Evolutionary conservation across 257 asterid genomes (phyloP).

Genomic region (Solanum etuberosum): DNA sequence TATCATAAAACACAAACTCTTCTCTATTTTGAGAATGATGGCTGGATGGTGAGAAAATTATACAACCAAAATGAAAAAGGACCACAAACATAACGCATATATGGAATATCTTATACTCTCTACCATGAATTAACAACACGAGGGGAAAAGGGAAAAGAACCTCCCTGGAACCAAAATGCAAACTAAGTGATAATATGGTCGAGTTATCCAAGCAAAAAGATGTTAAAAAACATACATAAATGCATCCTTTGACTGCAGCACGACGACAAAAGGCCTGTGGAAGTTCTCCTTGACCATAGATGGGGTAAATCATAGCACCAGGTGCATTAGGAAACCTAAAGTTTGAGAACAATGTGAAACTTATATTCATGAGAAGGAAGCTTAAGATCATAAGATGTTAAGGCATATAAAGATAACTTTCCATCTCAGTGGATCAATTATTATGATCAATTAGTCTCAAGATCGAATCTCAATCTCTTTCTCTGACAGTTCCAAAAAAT

Average conservation of each 20-base stretch:
- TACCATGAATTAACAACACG: neutral
- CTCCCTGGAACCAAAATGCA: neutral
- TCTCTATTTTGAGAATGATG: neutral
- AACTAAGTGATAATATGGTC: neutral
- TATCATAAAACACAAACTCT: neutral
- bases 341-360: neutral
- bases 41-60: neutral
- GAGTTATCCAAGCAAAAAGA: neutral
- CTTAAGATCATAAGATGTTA: neutral
- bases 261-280: conserved; percentile 97
- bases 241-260: conserved; percentile 97
- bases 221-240: conserved; percentile 40
- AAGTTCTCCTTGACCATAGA: conserved; percentile 89
- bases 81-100: neutral
- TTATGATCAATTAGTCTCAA: neutral
- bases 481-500: neutral
- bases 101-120: neutral
- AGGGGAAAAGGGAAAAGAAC: neutral
- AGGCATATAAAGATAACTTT: neutral
- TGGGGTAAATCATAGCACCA: conserved; percentile 89
- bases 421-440: neutral
- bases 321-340: conserved; percentile 80
- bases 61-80: neutral
- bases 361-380: neutral
- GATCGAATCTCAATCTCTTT: neutral